phyloP scores from a whole-genome alignment of 2,329 filamentous ascomycete genomes.

The Alternaria hordeiaustralica region DNA sequence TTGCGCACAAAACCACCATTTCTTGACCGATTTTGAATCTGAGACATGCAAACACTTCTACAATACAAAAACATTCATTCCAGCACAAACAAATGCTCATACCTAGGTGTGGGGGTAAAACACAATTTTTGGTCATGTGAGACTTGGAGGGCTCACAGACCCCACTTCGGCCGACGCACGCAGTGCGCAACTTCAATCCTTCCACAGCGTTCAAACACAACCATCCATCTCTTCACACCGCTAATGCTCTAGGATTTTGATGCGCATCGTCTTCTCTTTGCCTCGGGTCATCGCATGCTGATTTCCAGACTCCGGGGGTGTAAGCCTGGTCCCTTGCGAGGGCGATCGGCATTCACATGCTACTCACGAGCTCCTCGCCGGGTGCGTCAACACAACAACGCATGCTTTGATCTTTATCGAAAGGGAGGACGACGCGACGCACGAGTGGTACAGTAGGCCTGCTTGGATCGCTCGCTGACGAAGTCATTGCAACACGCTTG shows the following conservation, averaged over 20 bases:
- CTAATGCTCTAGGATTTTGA: neutral
- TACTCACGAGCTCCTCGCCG: neutral
- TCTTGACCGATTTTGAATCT: neutral
- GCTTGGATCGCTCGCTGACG: neutral
- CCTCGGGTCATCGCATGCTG: neutral
- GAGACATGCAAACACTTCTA: neutral
- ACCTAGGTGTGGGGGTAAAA: neutral
- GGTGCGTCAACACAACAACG: neutral
- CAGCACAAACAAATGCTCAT: neutral
- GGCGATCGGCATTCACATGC: neutral
- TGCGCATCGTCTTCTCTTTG: neutral
- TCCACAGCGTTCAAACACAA: neutral
- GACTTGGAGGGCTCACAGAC: neutral
- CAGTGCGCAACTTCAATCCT: neutral
- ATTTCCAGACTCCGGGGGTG: neutral
- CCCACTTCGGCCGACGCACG: neutral
- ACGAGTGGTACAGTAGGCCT: neutral
- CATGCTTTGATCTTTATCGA: neutral
- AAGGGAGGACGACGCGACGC: neutral
- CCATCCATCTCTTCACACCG: neutral
- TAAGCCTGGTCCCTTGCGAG: neutral
- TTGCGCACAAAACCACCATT: neutral
- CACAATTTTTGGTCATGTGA: neutral
- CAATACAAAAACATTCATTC: neutral
- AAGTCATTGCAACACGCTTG: neutral